These are phyloP conservation scores for Fistulinella prunicolor DNA, from an alignment of 768 basidiomycete genomes.

Conservation along the genomic window DNA sequence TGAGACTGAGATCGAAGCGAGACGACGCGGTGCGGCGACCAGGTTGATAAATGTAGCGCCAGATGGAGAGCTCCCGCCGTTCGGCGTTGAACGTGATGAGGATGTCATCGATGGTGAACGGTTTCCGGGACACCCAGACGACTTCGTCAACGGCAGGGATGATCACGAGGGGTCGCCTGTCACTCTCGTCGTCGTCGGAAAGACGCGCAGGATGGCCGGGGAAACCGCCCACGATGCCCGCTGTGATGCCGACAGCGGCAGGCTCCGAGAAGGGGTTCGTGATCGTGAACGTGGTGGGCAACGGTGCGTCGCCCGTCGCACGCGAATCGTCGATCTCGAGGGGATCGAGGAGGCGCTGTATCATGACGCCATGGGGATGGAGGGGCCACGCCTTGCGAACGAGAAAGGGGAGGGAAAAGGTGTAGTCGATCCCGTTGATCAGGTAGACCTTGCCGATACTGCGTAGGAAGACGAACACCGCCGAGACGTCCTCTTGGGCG, in stretches of 20 bases:
- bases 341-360: constrained; percentile 70
- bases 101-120: constrained; percentile 44
- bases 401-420: constrained; percentile 77
- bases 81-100: constrained; percentile 59
- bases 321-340: constrained; percentile 65
- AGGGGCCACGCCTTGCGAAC: constrained; percentile 78
- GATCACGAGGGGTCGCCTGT: constrained; percentile 47
- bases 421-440: constrained; percentile 68
- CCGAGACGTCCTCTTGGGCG: constrained; percentile 42
- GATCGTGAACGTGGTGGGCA: constrained; percentile 81
- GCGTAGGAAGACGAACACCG: constrained; percentile 75
- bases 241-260: constrained; percentile 64
- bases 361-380: constrained; percentile 73
- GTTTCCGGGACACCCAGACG: constrained; percentile 53
- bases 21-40: constrained; percentile 41
- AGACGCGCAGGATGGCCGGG: constrained; percentile 35
- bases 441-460: constrained; percentile 71
- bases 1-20: constrained; percentile 55
- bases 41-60: constrained; percentile 67
- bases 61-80: constrained; percentile 54
- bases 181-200: constrained; percentile 54
- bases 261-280: constrained; percentile 76
- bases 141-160: constrained; percentile 65
- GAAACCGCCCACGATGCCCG: constrained; percentile 51
- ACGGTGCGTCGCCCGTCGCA: constrained; percentile 57